phyloP scores from a whole-genome alignment of 192 early-diverging fungal genomes.

The Umbelopsis vinacea region DNA sequence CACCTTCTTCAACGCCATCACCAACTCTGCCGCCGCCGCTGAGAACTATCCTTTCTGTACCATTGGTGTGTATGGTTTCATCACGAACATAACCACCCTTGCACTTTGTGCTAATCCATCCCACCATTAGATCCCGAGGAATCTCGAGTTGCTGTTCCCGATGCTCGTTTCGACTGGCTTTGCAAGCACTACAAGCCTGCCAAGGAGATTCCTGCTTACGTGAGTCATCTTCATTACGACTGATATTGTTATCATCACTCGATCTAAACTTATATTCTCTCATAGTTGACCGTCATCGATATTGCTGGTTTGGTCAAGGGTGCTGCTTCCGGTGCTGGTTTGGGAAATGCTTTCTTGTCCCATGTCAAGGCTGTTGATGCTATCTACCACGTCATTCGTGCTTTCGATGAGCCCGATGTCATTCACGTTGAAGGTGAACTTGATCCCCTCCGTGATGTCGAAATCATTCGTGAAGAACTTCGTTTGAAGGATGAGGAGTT shows the following conservation, averaged over 20 bases:
- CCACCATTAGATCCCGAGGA: constrained; percentile 64
- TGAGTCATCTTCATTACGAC: constrained; percentile 34
- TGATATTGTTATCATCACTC: too few relatives aligned
- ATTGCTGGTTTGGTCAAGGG: constrained; percentile 85
- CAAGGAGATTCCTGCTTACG: constrained; percentile 65
- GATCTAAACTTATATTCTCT: not conserved
- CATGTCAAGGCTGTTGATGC: constrained; percentile 73
- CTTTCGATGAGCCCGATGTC: constrained; percentile 79
- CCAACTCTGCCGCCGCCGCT: constrained; percentile 52
- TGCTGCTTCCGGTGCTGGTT: constrained; percentile 53
- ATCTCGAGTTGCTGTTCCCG: constrained; percentile 69
- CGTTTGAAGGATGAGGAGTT: constrained; percentile 66
- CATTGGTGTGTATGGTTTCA: constrained; percentile 42
- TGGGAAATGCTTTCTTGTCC: constrained; percentile 83
- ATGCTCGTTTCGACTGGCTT: constrained; percentile 73
- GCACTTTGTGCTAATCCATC: not conserved
- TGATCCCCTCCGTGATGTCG: constrained; percentile 77
- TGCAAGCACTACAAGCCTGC: constrained; percentile 61
- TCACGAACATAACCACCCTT: not conserved
- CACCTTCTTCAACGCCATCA: constrained; percentile 60
- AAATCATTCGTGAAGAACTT: constrained; percentile 82
- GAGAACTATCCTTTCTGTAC: constrained; percentile 90
- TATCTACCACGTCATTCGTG: constrained; percentile 61
- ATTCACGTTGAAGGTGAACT: constrained; percentile 63
- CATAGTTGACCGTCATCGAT: constrained; percentile 64